Evolutionary conservation across 331 rosid species (phyloP).

Genomic region (Quercus lobata): DNA sequence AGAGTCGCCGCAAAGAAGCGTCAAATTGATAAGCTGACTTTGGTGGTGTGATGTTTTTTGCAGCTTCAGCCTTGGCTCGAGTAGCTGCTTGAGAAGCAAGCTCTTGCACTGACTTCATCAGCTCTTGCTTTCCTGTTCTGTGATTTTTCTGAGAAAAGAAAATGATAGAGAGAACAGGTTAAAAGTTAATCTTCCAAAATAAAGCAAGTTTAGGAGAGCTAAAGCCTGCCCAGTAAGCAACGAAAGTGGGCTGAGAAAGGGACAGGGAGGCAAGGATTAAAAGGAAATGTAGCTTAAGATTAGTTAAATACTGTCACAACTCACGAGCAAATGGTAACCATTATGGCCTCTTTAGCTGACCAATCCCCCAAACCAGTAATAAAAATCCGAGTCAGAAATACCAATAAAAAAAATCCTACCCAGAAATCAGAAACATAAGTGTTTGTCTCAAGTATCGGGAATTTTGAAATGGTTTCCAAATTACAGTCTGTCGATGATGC

Average conservation of each 20-base stretch:
- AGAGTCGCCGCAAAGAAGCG: slow-evolving; percentile 72
- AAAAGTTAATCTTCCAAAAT: neutral
- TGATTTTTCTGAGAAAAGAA: slow-evolving; percentile 43
- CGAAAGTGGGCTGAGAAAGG: neutral
- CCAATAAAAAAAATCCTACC: neutral
- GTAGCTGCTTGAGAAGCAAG: slow-evolving; percentile 83
- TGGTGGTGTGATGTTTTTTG: slow-evolving; percentile 58
- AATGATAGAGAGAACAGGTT: neutral
- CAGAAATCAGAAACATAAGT: neutral
- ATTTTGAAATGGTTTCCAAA: too few relatives aligned
- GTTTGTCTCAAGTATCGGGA: too few relatives aligned
- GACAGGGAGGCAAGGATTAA: neutral
- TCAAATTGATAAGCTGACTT: slow-evolving; percentile 92
- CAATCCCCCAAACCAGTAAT: neutral
- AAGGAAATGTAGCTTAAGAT: neutral
- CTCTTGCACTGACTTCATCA: slow-evolving; percentile 60
- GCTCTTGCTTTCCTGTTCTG: slow-evolving; percentile 35
- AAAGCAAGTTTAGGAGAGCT: neutral
- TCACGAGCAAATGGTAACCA: neutral
- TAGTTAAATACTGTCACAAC: neutral
- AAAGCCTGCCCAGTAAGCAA: neutral
- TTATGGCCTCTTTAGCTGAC: neutral
- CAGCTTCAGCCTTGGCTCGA: slow-evolving; percentile 65
- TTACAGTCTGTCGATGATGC: too few relatives aligned
- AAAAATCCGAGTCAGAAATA: neutral